phyloP scores from a whole-genome alignment of 179 eudicot species.

The Corrigiola litoralis region DNA sequence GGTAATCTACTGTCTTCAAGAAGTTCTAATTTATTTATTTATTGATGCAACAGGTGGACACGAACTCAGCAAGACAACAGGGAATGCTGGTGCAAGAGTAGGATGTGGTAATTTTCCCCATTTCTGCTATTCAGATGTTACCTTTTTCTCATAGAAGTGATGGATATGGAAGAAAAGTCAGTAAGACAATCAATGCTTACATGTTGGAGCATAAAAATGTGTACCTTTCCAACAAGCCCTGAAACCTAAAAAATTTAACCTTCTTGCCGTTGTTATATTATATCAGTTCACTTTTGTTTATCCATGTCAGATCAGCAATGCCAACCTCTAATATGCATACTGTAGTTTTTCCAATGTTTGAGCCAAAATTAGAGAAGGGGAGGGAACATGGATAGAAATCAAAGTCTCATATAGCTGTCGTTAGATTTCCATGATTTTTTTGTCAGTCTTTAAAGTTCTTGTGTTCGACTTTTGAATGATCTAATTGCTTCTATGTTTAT shows the following conservation, averaged over 20 bases:
- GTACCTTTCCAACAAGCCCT: neutral
- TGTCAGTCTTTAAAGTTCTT: too few relatives aligned
- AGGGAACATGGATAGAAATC: too few relatives aligned
- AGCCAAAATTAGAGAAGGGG: too few relatives aligned
- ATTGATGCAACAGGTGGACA: constrained; percentile 63
- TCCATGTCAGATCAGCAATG: too few relatives aligned
- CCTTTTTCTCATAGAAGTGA: neutral
- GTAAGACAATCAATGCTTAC: neutral
- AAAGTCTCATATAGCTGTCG: too few relatives aligned
- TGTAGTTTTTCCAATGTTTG: too few relatives aligned
- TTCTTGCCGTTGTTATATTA: too few relatives aligned
- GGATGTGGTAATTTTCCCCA: constrained; percentile 58
- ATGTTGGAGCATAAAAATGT: neutral
- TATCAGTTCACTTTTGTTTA: too few relatives aligned
- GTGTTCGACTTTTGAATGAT: neutral
- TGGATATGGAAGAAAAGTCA: neutral
- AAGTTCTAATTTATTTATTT: neutral
- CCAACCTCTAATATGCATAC: too few relatives aligned
- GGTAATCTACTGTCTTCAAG: too few relatives aligned
- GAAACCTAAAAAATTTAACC: too few relatives aligned
- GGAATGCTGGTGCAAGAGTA: constrained; percentile 81
- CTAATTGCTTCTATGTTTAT: neutral
- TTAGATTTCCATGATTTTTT: too few relatives aligned
- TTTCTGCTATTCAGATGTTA: neutral
- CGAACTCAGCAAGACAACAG: constrained; percentile 86